Evolutionary conservation across 495 filamentous ascomycete genomes (phyloP), one percentile per base, ranked within the genome.

Genomic region (Hyaloscypha bicolor): DNA sequence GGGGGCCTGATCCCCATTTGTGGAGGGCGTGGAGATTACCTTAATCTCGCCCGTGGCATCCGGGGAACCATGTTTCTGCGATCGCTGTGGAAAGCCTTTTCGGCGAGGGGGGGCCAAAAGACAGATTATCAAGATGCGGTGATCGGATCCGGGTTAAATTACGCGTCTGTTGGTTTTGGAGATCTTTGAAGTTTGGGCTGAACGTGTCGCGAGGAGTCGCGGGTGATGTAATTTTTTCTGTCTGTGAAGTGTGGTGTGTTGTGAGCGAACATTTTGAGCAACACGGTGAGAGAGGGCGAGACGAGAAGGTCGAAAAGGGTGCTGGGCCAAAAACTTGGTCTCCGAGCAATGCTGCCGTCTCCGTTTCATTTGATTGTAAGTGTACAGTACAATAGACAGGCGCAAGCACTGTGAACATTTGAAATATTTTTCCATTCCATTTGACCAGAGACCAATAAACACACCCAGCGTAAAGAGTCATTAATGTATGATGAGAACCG

Each of bases 241-340:
- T 25, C 25, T 25, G 25, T 25, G 25, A 25, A 25, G 25, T 25
- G 25, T 2, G 2, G 25, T 25, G 25, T 1, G 25, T 25, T 25
- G 25, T 25, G 25, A 25, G 25, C 25, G 2, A 25, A 1, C 25
- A 25, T 25, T 25, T 25, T 25, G 25, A 25, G 25, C 25, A 25
- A 25, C 25, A 25, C 25, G 25, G 25, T 25, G 25, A 25, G 25
- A 25, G 1, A 2, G 2, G 25, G 25, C 25, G 25, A 2, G 25
- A 56, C 25, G 53, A 29, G 22, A 56, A 56, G 53, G 53, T 56
- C 5, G 30, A 56, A 56, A 61, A 61, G 22, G 59, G 48, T 71
- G 75, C 78, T 66, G 69, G 74, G 73, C 75, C 76, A 80, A 79
- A 56, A 80, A 78, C 78, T 78, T 76, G 76, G 73, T 70, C 75